These are phyloP conservation scores for Pythium pectinolyticum DNA, from an alignment of 352 stramenopile species.

Conservation along the genomic window DNA sequence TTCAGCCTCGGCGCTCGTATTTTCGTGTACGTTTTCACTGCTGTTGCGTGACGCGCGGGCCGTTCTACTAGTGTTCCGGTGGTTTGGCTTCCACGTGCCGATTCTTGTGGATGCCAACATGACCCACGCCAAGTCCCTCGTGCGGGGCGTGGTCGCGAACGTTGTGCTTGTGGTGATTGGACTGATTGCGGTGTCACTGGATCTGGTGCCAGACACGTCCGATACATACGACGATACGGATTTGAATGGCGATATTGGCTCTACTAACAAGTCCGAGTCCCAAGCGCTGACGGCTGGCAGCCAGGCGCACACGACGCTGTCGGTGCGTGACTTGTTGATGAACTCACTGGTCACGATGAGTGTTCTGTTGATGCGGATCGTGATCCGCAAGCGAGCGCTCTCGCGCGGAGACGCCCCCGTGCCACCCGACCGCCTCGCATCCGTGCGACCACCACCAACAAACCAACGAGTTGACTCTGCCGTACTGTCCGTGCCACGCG, in stretches of 20 bases:
- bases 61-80: not conserved
- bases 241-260: no score
- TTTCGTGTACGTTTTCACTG: slow-evolving; percentile 10
- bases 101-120: slow-evolving; percentile 27
- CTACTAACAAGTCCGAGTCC: no score
- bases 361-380: slow-evolving; percentile 14
- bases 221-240: no score
- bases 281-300: not conserved
- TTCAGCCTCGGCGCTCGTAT: slow-evolving; percentile 18
- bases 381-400: slow-evolving; percentile 10
- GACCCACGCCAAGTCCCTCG: slow-evolving; percentile 8
- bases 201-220: not conserved
- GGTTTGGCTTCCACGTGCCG: slow-evolving; percentile 19
- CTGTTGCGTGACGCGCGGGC: slow-evolving; percentile 11
- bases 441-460: no score
- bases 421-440: no score
- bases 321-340: slow-evolving; percentile 5
- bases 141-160: not conserved
- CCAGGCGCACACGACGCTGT: not conserved
- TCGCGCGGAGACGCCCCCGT: not conserved
- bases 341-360: slow-evolving; percentile 19
- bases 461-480: no score
- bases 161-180: not conserved
- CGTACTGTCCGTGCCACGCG: not conserved
- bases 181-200: not conserved